Percentiles rank a stretch among this genome's conserved stretches.
Evolutionary conservation across 2,329 filamentous ascomycete species (phyloP).

Genomic region (Aureobasidium mangrovei): DNA sequence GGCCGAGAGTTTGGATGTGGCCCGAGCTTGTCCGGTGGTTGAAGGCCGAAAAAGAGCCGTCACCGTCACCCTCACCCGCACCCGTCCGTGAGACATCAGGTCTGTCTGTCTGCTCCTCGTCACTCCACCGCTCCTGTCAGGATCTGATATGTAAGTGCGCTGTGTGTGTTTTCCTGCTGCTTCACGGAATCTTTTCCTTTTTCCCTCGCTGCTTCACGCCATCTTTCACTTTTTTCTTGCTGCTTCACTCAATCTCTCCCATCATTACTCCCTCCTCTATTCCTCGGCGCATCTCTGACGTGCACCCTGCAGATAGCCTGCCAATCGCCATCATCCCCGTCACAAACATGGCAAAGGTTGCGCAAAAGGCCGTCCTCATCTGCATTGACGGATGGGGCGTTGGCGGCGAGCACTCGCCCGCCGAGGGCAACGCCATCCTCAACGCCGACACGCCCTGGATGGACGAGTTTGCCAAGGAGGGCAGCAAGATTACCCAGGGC

Average conservation of each 20-base stretch:
- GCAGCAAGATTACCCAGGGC: constrained; percentile 67
- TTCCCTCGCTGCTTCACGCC: no score
- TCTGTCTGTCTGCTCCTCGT: not conserved
- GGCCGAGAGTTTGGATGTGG: not conserved
- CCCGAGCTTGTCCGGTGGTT: constrained; percentile 4
- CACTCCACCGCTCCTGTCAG: not conserved
- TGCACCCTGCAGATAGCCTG: no score
- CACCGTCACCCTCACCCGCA: not conserved
- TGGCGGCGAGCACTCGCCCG: constrained; percentile 67
- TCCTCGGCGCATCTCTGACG: no score
- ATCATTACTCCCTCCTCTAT: no score
- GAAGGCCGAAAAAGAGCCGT: not conserved
- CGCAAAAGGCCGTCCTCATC: constrained; percentile 67
- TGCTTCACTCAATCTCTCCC: no score
- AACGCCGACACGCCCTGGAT: constrained; percentile 89
- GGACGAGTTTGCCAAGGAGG: constrained; percentile 65
- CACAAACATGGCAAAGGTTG: constrained; percentile 51
- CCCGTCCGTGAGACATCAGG: not conserved
- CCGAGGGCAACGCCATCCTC: constrained; percentile 89
- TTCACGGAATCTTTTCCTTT: no score
- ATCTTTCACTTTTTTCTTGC: no score
- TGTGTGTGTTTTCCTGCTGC: no score
- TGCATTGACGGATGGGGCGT: constrained; percentile 99
- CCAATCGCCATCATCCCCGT: not conserved
- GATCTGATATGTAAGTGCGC: not conserved